Evolutionary conservation across 140 eudicot species (phyloP).

Genomic region (Cichorium intybus): DNA sequence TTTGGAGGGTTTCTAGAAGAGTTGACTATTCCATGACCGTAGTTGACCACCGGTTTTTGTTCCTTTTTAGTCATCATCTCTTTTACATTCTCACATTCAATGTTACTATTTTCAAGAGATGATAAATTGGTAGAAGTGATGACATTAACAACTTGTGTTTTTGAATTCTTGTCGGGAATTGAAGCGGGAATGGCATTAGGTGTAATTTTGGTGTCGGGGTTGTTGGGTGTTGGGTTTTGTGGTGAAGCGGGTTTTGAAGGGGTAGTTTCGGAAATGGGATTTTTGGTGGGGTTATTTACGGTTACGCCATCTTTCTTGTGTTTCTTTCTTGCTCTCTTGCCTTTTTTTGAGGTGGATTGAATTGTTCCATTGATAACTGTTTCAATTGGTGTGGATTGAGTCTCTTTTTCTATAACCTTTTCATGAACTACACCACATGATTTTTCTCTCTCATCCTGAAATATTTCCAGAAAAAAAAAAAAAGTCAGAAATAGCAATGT

Average conservation of each 20-base stretch:
- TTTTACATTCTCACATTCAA: constrained; percentile 17
- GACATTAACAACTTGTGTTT: constrained; percentile 10
- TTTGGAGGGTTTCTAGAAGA: constrained; percentile 51
- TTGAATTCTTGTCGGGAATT: constrained; percentile 21
- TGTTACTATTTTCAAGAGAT: constrained; percentile 18
- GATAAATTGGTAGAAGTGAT: constrained; percentile 20
- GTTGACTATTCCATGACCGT: constrained; percentile 31
- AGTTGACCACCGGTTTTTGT: constrained; percentile 24
- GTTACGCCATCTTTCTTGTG: constrained; percentile 38
- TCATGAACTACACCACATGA: constrained; percentile 19
- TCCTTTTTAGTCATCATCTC: constrained; percentile 30
- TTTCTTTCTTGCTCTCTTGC: constrained; percentile 56
- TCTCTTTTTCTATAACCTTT: constrained; percentile 33
- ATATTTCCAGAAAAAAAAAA: constrained; percentile 20
- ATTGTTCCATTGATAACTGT: constrained; percentile 58
- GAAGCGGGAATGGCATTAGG: constrained; percentile 12
- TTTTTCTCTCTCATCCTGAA: constrained; percentile 47
- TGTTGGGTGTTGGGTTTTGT: constrained; percentile 2
- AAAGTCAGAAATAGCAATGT: background rate
- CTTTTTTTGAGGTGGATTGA: constrained; percentile 56
- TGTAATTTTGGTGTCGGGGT: constrained; percentile 8
- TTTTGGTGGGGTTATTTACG: constrained; percentile 29
- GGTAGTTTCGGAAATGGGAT: constrained; percentile 33
- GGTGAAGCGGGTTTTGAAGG: constrained; percentile 21
- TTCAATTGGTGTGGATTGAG: constrained; percentile 35